phyloP scores from a whole-genome alignment of 805 yeast genomes.

The Yamadazyma phyllophila region DNA sequence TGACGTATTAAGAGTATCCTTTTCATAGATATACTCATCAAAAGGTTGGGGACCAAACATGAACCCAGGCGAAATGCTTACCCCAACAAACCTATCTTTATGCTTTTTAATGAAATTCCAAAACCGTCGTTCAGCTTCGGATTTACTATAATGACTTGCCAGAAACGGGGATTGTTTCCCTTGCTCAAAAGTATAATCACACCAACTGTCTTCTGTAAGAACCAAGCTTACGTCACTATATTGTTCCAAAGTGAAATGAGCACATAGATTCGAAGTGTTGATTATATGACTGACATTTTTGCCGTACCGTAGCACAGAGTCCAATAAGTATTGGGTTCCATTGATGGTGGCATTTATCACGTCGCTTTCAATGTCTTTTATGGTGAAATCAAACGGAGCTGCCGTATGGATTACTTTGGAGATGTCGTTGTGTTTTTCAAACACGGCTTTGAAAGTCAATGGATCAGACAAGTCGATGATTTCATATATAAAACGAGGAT shows the following conservation, averaged over 20 bases:
- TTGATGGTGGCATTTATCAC: constrained; percentile 25
- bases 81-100: constrained; percentile 12
- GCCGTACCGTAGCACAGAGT: constrained; percentile 42
- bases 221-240: constrained; percentile 15
- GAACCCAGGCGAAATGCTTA: constrained; percentile 10
- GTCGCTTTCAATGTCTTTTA: constrained; percentile 18
- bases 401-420: constrained; percentile 27
- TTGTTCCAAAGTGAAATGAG: constrained; percentile 18
- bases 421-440: constrained; percentile 24
- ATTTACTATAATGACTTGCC: constrained; percentile 26
- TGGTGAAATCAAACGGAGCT: constrained; percentile 23
- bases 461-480: constrained; percentile 16
- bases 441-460: constrained; percentile 24
- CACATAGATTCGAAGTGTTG: constrained; percentile 43
- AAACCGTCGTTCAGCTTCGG: constrained; percentile 15
- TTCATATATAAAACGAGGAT: constrained; percentile 13
- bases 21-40: constrained; percentile 18
- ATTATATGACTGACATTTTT: constrained; percentile 46
- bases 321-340: constrained; percentile 38
- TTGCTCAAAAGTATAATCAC: constrained; percentile 1
- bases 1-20: constrained; percentile 3
- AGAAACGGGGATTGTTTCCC: constrained; percentile 10
- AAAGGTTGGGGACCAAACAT: constrained; percentile 17
- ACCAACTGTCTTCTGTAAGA: constrained; percentile 4
- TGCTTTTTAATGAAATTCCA: constrained; percentile 19